Base-by-base conservation (phyloP, 371 early-diverging fungal species). In the Zopfochytrium polystomum region DNA sequence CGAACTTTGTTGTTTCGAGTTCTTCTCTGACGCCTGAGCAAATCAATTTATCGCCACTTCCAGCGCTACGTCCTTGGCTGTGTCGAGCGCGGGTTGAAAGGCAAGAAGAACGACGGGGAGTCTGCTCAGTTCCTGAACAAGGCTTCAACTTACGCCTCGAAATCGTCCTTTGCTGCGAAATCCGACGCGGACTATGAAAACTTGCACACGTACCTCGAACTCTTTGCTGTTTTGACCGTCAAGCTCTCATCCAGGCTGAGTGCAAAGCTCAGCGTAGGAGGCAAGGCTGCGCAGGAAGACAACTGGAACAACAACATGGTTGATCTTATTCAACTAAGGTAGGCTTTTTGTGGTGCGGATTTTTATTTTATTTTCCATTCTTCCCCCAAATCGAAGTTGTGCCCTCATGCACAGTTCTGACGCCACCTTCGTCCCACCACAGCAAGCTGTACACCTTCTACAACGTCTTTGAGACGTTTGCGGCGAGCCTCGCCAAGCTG, bases 231-330 rank as follows among this genome's bases (percentile, higher is more conserved):
- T 33, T 35, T 61, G 2, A 47, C 46, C 11, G 61, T 61, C 30
- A 33, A 44, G 26, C 42, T 49, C 27, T 27, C 29, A 18, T 15
- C 45, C 6, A 30, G 47, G 20, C 31, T 58, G 22, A 27, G 26
- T 30, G 2, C 31, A 9, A 25, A 31, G 26, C 31, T 62, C n/a
- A 25, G n/a, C 3, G 13, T 31, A 44, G 52, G n/a, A 38, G 11
- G 20, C n/a, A 26, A 45, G 46, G 3, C 29, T 25, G 57, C 18
- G n/a, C 11, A 46, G 5, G 45, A 22, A 15, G 59, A 64, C 30
- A 67, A 73, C 0, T 81, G 77, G 79, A 79, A 81, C 50, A 50
- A 59, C 11, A 63, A 75, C 54, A 70, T 70, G 60, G 60, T 66
- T 2, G 70, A 75, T 23, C 31, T 77, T 15, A 73, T 69, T 5